Evolutionary conservation across 2,329 filamentous ascomycete genomes (phyloP).

Genomic region (Atkinsonella texensis): DNA sequence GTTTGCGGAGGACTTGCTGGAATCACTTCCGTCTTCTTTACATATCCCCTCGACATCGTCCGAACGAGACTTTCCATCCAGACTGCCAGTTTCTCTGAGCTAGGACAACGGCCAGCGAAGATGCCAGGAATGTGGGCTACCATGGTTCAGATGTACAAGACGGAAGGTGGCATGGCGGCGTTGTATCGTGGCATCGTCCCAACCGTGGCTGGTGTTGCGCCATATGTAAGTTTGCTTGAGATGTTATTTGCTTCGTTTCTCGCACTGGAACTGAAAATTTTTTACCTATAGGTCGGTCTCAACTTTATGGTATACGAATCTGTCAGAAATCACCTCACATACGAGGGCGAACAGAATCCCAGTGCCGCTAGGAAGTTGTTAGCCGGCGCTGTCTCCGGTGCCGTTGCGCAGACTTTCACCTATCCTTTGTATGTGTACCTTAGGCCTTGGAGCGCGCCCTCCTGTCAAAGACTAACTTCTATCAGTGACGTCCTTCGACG

Average conservation of each 20-base stretch:
- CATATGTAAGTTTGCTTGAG: slow-evolving; percentile 51
- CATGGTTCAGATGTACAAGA: slow-evolving; percentile 73
- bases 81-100: slow-evolving; percentile 80
- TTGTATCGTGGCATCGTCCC: slow-evolving; percentile 93
- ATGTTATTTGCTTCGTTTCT: background rate
- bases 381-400: slow-evolving; percentile 89
- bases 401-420: slow-evolving; percentile 92
- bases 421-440: slow-evolving; percentile 73
- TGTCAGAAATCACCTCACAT: slow-evolving; percentile 71
- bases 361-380: slow-evolving; percentile 67
- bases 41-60: slow-evolving; percentile 95
- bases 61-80: slow-evolving; percentile 94
- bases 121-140: slow-evolving; percentile 90
- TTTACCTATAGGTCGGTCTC: slow-evolving; percentile 59
- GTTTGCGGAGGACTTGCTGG: slow-evolving; percentile 86
- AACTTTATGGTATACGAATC: slow-evolving; percentile 99
- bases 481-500: slow-evolving; percentile 77
- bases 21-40: slow-evolving; percentile 88
- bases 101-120: slow-evolving; percentile 51
- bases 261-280: background rate
- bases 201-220: slow-evolving; percentile 88
- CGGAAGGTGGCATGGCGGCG: slow-evolving; percentile 72
- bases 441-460: background rate
- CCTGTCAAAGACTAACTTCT: slow-evolving; percentile 9
- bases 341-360: slow-evolving; percentile 77